Evolutionary conservation across 805 yeast species (phyloP).

Genomic region (Lachancea cidri): DNA sequence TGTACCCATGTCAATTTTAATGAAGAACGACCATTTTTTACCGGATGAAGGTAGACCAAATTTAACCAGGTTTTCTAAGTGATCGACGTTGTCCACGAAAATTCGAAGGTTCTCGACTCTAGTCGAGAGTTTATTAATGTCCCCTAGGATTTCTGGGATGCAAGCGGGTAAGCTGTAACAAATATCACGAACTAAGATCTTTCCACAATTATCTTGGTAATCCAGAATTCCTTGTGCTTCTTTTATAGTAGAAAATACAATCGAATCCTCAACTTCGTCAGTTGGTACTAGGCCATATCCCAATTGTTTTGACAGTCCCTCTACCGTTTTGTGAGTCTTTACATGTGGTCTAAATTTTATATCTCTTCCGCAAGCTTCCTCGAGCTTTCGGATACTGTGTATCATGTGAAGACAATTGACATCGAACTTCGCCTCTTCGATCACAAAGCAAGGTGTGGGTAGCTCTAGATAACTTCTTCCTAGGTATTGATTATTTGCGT

Average conservation of each 20-base stretch:
- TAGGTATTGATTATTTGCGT: slow-evolving; percentile 14
- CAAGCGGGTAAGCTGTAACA: slow-evolving; percentile 57
- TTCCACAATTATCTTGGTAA: slow-evolving; percentile 26
- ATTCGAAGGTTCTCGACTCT: slow-evolving; percentile 44
- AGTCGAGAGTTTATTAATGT: slow-evolving; percentile 40
- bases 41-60: slow-evolving; percentile 26
- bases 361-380: slow-evolving; percentile 19
- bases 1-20: slow-evolving; percentile 69
- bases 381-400: slow-evolving; percentile 36
- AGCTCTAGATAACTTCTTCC: slow-evolving; percentile 37
- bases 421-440: slow-evolving; percentile 35
- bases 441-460: slow-evolving; percentile 44
- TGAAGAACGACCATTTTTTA: slow-evolving; percentile 52
- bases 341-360: slow-evolving; percentile 61
- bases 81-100: slow-evolving; percentile 58
- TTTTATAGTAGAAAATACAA: slow-evolving; percentile 62
- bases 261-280: slow-evolving; percentile 37
- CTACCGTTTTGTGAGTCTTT: slow-evolving; percentile 66
- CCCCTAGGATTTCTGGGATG: slow-evolving; percentile 42
- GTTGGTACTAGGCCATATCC: slow-evolving; percentile 36
- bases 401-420: slow-evolving; percentile 49
- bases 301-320: slow-evolving; percentile 52
- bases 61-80: slow-evolving; percentile 42
- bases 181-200: slow-evolving; percentile 39
- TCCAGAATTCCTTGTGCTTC: slow-evolving; percentile 54